Base-by-base conservation (phyloP, 495 filamentous ascomycete genomes). In the Penicillium bovifimosum region DNA sequence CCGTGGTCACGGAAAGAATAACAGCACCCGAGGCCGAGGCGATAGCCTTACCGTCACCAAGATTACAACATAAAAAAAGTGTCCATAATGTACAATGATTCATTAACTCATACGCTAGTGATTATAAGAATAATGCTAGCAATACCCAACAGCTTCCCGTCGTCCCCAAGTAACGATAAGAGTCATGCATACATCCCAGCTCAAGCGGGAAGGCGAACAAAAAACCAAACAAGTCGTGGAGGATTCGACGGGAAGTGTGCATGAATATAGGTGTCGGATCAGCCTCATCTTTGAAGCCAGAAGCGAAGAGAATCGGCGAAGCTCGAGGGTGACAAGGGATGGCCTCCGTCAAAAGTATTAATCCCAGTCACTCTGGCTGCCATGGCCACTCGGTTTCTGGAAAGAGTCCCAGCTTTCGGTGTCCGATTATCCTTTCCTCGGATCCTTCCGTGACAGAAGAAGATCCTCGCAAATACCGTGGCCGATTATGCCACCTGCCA, bases 81-180 rank as follows among this genome's bases (percentile, higher is more conserved):
- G 28, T 33, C 32, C 43, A 20, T 65, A 63, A 58, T 65, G 50
- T 65, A 65, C 60, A 65, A 56, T 63, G 50, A 52, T 58, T 60
- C 60, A 56, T 65, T 61, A 56, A 40, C 56, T 62, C 56, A 58
- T 60, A 50, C 38, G 48, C 54, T 59, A 58, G 54, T 50, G 56
- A 58, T 58, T 63, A 63, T 63, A 63, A 61, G 47, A 53, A 65
- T 65, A 62, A 62, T 53, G 61, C 56, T 55, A 56, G 60, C 43
- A 45, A 63, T 65, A 41, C 44, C 62, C 54, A 59, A 55, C 48
- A 27, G 33, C 29, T 31, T 45, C 32, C 9, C 50, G 39, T 38
- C 40, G 36, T 50, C 32, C 43, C 42, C 39, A 27, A 34, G 38
- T 36, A 33, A 29, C 13, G 33, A 46, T 47, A 53, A 50, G 44